Conservation (phyloP, 2,329 filamentous ascomycete genomes). For the Metarhizium humberi region DNA sequence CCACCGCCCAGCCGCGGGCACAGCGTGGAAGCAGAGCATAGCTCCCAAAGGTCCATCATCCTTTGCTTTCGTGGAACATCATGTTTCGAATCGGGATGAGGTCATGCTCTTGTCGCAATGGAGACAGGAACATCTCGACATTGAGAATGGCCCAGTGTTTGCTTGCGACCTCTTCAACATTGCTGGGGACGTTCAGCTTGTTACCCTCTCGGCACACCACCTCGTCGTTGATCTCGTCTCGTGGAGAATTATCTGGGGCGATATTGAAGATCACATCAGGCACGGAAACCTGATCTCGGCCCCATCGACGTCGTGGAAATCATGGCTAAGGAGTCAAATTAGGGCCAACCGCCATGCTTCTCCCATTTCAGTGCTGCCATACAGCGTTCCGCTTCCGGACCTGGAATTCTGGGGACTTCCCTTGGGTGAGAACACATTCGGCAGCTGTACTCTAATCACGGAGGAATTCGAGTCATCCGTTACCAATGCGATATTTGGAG, state of each 20-base stretch:
- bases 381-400: slow-evolving; percentile 8
- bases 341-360: slow-evolving; percentile 13
- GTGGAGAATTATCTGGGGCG: slow-evolving; percentile 26
- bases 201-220: slow-evolving; percentile 11
- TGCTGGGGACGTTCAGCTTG: slow-evolving; percentile 3
- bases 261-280: slow-evolving; percentile 9
- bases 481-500: slow-evolving; percentile 10
- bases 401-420: slow-evolving; percentile 11
- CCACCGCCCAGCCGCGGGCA: background rate
- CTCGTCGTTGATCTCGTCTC: slow-evolving; percentile 36
- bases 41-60: background rate
- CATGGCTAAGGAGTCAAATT: slow-evolving; percentile 24
- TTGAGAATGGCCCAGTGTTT: slow-evolving; percentile 12
- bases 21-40: slow-evolving; percentile 16
- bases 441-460: background rate
- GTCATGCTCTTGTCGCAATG: background rate
- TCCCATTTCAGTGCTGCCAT: slow-evolving; percentile 5
- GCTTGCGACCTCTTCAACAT: slow-evolving; percentile 11
- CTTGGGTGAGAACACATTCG: slow-evolving; percentile 3
- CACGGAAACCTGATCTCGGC: background rate
- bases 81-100: background rate
- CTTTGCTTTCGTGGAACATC: background rate
- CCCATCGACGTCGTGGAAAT: slow-evolving; percentile 21
- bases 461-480: slow-evolving; percentile 6
- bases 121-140: slow-evolving; percentile 7